Conservation (phyloP, 176 grass and related monocot genomes). For the Phragmites australis region DNA sequence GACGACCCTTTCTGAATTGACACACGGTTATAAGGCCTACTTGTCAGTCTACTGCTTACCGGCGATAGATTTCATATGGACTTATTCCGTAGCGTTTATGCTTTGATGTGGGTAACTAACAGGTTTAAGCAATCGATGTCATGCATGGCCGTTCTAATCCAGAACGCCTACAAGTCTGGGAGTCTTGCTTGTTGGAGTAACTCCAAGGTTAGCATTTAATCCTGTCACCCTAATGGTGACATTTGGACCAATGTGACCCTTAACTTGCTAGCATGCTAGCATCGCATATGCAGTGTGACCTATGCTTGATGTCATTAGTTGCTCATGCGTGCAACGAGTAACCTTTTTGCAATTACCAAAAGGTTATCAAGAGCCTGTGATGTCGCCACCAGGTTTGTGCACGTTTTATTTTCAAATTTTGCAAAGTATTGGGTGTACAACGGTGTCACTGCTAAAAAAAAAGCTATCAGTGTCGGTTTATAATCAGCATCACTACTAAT, state of each 20-base stretch:
- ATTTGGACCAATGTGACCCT: not conserved
- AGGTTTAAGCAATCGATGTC: not conserved
- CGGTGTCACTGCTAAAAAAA: too few relatives aligned
- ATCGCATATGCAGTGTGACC: not conserved
- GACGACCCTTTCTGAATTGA: not conserved
- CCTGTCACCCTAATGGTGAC: conserved; percentile 26
- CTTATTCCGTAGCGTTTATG: not conserved
- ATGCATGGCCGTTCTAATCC: conserved; percentile 19
- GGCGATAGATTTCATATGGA: not conserved
- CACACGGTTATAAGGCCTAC: not conserved
- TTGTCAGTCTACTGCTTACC: not conserved
- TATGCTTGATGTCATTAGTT: not conserved
- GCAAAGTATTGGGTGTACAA: too few relatives aligned
- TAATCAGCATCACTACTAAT: too few relatives aligned
- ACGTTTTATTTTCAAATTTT: conserved; percentile 9
- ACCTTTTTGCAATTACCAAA: not conserved
- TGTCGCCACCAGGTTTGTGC: not conserved
- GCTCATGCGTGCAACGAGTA: not conserved
- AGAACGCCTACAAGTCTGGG: not conserved
- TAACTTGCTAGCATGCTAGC: conserved; percentile 5
- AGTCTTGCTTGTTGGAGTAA: conserved; percentile 6
- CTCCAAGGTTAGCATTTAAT: conserved; percentile 20
- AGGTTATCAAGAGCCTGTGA: not conserved
- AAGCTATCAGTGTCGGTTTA: too few relatives aligned
- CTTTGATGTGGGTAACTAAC: not conserved